Evolutionary conservation across 192 early-diverging fungal species (phyloP), one percentile per base, ranked within the genome.

Genomic region (Phycomyces blakesleeanus): DNA sequence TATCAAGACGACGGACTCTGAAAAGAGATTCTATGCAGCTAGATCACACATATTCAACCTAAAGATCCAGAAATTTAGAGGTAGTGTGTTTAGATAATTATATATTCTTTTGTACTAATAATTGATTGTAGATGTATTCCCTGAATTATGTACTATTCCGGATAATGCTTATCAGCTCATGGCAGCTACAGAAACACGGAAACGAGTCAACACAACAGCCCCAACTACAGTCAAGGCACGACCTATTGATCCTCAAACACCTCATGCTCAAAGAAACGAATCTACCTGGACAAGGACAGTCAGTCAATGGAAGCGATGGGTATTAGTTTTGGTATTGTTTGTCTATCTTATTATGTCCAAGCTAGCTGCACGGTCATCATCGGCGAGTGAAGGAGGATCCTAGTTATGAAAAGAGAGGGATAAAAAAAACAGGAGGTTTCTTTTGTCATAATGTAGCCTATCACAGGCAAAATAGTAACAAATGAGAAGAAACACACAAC

Each of bases 11-110:
- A 85, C 92, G 1, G 66, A 78, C 49, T 76, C 81, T 16, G 94
- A 97, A 69, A 93, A 93, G 71, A 83, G 80, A 49, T 64, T 85
- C 41, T 82, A 91, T 54, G 93, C 97, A 2, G 73, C 76, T 42
- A 86, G 87, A 60, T 93, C 91, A 25, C 88, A 93, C 68, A 74
- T 68, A 38, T 91, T 85, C 76, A 99, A 99, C 69, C 56, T 91
- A 51, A 72, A 66, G 9, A 91, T 89, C 66, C 72, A 76, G 14
- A 80, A 83, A 63, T 98, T 98, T 64, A 78, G 79, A 79, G 85
- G 90, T 90, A 80, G 58, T 37, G 14, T 3, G n/a, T n/a, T n/a
- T n/a, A n/a, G n/a, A n/a, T n/a, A n/a, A n/a, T n/a, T n/a, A n/a
- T n/a, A n/a, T n/a, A n/a, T n/a, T n/a, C n/a, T n/a, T n/a, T n/a